Evolutionary conservation across 495 filamentous ascomycete genomes (phyloP).

Genomic region (Barbatosphaeria neglecta): DNA sequence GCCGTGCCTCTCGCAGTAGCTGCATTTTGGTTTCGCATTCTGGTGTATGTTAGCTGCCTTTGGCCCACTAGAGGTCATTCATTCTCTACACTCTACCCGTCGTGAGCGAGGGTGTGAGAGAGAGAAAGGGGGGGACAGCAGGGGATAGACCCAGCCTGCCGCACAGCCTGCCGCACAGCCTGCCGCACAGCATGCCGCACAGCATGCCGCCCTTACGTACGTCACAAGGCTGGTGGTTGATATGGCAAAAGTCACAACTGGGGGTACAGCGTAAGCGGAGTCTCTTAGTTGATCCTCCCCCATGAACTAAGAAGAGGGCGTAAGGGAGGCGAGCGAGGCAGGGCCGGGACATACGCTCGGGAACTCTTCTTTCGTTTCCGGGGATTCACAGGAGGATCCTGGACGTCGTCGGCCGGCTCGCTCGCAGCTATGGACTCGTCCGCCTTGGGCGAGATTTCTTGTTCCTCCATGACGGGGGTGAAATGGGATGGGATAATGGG

Average conservation of each 20-base stretch:
- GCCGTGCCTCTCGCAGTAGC: constrained; percentile 23
- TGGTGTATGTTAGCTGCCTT: background rate
- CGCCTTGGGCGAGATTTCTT: background rate
- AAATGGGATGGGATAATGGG: too few species aligned
- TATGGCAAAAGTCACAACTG: constrained; percentile 28
- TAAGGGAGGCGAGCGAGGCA: background rate
- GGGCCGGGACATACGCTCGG: constrained; percentile 14
- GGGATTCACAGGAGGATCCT: constrained; percentile 18
- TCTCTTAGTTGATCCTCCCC: too few species aligned
- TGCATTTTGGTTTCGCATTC: constrained; percentile 23
- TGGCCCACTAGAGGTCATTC: background rate
- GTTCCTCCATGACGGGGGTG: background rate
- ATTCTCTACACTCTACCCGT: background rate
- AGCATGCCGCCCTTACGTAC: too few species aligned
- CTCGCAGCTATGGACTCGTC: constrained; percentile 16
- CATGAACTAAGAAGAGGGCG: background rate
- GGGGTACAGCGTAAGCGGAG: background rate
- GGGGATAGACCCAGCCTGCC: too few species aligned
- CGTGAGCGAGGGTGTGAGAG: background rate
- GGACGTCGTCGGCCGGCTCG: constrained; percentile 5
- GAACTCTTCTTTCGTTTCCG: constrained; percentile 27
- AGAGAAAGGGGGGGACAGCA: too few species aligned
- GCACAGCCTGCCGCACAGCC: too few species aligned
- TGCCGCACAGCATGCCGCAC: too few species aligned
- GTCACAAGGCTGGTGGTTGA: constrained; percentile 28